Base-by-base conservation (phyloP, 1,139 yeast species). In the Magnusiomyces ingens region DNA sequence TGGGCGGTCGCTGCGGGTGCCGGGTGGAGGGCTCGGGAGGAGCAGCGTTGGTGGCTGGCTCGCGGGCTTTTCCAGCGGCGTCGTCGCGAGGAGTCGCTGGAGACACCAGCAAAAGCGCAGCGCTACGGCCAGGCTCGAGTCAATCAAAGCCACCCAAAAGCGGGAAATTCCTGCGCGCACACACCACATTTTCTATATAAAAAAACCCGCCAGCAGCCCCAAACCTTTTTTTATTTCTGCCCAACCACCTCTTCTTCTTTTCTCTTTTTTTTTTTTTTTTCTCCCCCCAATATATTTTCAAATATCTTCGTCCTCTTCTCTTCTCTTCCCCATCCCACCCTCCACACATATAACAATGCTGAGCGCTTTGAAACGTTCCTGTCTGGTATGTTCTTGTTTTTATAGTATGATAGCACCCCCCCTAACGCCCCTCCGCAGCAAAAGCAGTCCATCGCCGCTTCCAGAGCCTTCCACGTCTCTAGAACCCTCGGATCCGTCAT, bases 391-490 rank as follows among this genome's bases (percentile, higher is more conserved):
- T 40, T 41, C 18, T 35, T 32, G n/a, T 17, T n/a, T 41, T 47
- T 37, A 35, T 41, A 35, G 37, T 22, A 36, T 21, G 17, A 45
- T 38, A 36, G 29, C n/a, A 48, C 13, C 17, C 18, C 15, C 13
- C 50, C n/a, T 26, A 26, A 4, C 32, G 8, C 32, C 8, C 32
- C 32, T 26, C 32, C 29, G 21, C 41, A 54, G 56, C 50, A 49
- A 35, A 51, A 48, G 47, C 51, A 52, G 49, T 36, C 49, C 36
- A 42, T 21, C 44, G n/a, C 36, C 45, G 15, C 38, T 17, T 35
- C 29, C 45, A 47, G 66, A 49, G 56, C 62, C 36, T 66, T 66
- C 60, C 68, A 65, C 55, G 50, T 61, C 32, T 58, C 68, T 6
- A 57, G 63, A 37, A 42, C 59, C 37, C 64, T 56, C 26, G 55